These are phyloP conservation scores for Fraxinus angustifolia DNA, from an alignment of 305 asterid genomes.

Conservation along the genomic window DNA sequence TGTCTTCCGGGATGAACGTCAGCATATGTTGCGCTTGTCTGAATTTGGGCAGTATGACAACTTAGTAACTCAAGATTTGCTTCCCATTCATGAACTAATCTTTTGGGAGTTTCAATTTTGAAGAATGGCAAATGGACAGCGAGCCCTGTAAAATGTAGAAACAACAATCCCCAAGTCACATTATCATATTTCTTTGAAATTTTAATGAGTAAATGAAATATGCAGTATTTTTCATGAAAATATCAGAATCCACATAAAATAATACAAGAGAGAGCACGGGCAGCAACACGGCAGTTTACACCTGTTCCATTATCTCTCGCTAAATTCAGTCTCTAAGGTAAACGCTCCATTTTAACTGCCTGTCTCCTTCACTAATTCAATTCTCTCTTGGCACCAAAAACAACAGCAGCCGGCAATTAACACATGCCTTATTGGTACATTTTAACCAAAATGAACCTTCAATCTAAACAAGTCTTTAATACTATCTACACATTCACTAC, in stretches of 20 bases:
- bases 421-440: not conserved
- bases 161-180: conserved; percentile 38
- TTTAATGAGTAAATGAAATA: conserved; percentile 34
- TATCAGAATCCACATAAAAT: not conserved
- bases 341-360: conserved; percentile 26
- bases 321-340: conserved; percentile 38
- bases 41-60: not conserved
- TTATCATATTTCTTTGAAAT: conserved; percentile 37
- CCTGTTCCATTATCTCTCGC: not conserved
- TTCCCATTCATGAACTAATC: conserved; percentile 46
- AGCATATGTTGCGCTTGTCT: not conserved
- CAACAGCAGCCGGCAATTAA: not conserved
- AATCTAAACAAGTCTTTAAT: not conserved
- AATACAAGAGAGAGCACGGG: not conserved
- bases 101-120: conserved; percentile 44
- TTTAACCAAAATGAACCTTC: not conserved
- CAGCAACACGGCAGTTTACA: not conserved
- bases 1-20: conserved; percentile 3
- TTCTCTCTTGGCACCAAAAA: conserved; percentile 28
- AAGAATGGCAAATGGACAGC: conserved; percentile 51
- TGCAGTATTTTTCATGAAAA: conserved; percentile 25
- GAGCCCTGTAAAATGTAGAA: conserved; percentile 41
- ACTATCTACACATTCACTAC: not conserved
- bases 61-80: conserved; percentile 43
- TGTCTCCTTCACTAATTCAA: conserved; percentile 35